Evolutionary conservation across 2,329 filamentous ascomycete genomes (phyloP).

Genomic region (Fusarium sp.): DNA sequence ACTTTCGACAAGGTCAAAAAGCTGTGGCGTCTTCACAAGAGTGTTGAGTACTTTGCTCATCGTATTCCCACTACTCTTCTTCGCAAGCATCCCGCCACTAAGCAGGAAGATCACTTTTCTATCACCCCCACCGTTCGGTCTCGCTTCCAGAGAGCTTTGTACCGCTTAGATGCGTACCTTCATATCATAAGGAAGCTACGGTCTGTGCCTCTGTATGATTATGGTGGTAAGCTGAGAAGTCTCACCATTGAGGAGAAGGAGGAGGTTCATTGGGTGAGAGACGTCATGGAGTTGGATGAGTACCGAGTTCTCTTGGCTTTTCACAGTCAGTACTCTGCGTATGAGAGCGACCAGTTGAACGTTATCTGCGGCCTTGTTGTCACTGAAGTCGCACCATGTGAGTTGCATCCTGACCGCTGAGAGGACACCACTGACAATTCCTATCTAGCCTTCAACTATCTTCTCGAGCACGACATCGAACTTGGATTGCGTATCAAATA

Average conservation of each 20-base stretch:
- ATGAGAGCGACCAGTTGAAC: conserved; percentile 15
- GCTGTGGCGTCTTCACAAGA: conserved; percentile 17
- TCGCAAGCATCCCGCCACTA: background rate
- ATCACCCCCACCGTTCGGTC: conserved; percentile 1
- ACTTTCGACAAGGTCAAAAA: background rate
- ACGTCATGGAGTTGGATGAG: background rate
- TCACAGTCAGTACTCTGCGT: background rate
- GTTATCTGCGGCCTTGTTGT: conserved; percentile 5
- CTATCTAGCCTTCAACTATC: conserved; percentile 13
- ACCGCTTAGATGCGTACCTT: conserved; percentile 6
- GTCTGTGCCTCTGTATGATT: background rate
- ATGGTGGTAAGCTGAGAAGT: background rate
- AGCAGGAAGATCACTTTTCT: background rate
- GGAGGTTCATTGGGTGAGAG: background rate
- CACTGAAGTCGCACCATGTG: conserved; percentile 5
- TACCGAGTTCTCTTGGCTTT: conserved; percentile 6
- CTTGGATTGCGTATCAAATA: conserved; percentile 2
- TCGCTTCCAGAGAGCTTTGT: conserved; percentile 19
- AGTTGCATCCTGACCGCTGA: background rate
- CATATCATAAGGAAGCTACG: background rate
- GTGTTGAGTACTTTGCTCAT: conserved; percentile 11
- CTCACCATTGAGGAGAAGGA: background rate
- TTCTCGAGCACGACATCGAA: conserved; percentile 20
- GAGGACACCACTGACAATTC: background rate
- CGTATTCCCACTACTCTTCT: background rate